These are phyloP conservation scores for Starmerella bombi DNA, from an alignment of 805 yeast genomes.

Conservation along the genomic window DNA sequence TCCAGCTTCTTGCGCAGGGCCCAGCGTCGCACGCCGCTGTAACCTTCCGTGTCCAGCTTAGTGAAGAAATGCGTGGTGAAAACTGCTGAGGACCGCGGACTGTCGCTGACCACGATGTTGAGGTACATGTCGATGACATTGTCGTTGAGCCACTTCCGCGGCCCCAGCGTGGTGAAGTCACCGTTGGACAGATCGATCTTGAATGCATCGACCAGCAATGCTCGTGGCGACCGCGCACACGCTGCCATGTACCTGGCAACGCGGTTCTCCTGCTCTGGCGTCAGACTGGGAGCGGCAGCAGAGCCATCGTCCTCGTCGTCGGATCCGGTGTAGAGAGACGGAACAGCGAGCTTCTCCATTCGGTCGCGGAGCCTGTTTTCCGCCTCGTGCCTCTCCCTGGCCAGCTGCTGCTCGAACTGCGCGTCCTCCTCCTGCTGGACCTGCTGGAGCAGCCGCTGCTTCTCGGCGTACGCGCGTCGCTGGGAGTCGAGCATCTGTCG, in stretches of 20 bases:
- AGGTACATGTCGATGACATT: conserved; percentile 76
- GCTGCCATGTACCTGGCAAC: conserved; percentile 54
- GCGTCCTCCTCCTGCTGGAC: neutral
- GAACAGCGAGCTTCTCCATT: too few relatives aligned
- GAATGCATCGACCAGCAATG: conserved; percentile 66
- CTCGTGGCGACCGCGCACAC: conserved; percentile 49
- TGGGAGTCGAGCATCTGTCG: conserved; percentile 2
- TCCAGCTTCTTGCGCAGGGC: conserved; percentile 60
- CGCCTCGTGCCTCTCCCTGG: too few relatives aligned
- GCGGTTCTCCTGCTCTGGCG: conserved; percentile 2
- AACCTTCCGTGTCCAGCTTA: conserved; percentile 57
- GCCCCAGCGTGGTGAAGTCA: conserved; percentile 60
- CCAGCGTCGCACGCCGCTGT: conserved; percentile 72
- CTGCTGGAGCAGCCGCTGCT: conserved; percentile 5
- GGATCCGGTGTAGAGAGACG: too few relatives aligned
- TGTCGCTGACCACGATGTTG: conserved; percentile 31
- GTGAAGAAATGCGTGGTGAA: conserved; percentile 86
- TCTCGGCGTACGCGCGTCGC: conserved; percentile 5
- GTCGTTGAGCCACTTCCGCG: conserved; percentile 79
- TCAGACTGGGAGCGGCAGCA: too few relatives aligned
- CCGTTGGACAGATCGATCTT: conserved; percentile 47
- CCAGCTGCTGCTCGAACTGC: too few relatives aligned
- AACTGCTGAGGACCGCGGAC: conserved; percentile 39
- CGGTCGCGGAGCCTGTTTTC: too few relatives aligned
- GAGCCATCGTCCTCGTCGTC: neutral